Evolutionary conservation across 192 early-diverging fungal species (phyloP), one percentile per base, ranked within the genome.

Genomic region (Podila minutissima): DNA sequence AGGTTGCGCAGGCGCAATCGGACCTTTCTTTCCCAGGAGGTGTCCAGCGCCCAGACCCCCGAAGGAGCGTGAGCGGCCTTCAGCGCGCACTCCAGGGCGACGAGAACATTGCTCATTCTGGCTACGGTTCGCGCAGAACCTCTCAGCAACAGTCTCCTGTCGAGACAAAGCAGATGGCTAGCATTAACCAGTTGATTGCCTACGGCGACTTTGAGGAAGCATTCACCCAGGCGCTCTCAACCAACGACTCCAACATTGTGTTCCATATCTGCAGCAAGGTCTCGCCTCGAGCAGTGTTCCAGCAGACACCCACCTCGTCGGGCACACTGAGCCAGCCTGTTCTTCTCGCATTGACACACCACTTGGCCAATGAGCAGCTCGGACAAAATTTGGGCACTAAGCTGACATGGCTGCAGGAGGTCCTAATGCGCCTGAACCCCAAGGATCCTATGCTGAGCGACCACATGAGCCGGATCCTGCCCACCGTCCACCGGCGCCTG

Each of bases 291-390:
- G 62, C 62, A 10, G 82, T 87, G 9, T 84, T 87, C 58, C 77
- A 81, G 49, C 64, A 49, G 24, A 68, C 75, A 35, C 59, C 62
- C 12, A 35, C 72, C 28, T 35, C 74, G 1, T 63, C 57, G 20
- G 77, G 71, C 0, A 65, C 77, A 5, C 31, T 87, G 15, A 83
- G 78, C 32, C 86, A 87, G 62, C 83, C 83, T 22, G 86, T 87
- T 7, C 59, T 87, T 15, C 53, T 87, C 37, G 84, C 86, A 1
- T 64, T 87, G 32, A 60, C 84, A 20, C 86, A 85, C 48, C 75
- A 87, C 29, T 69, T 87, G 11, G 73, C 83, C 9, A 72, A 81
- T 15, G 82, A 81, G 46, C 67, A 84, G 28, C 49, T 85, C 22
- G 61, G 74, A 51, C 81, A 82, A 26, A 77, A 83, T 63, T 64